phyloP scores from a whole-genome alignment of 805 yeast species.

The Wickerhamomyces chambardii region DNA sequence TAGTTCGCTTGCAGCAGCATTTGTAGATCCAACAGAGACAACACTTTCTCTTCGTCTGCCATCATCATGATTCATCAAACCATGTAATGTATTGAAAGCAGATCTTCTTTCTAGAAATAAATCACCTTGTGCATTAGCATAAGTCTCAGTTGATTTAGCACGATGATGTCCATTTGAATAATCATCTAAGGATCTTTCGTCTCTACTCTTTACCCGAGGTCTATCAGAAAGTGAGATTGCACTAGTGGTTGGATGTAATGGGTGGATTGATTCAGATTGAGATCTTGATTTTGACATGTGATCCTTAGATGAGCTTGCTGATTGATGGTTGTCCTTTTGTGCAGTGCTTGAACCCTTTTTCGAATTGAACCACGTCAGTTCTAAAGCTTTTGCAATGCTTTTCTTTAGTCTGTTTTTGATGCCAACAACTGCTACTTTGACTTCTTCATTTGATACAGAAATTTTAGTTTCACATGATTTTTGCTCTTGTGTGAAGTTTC shows the following conservation, averaged over 20 bases:
- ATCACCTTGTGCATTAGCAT: constrained; percentile 22
- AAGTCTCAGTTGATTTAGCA: constrained; percentile 16
- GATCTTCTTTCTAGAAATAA: constrained; percentile 16
- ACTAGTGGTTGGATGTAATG: neutral
- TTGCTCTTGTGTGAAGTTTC: constrained; percentile 14
- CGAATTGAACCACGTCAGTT: constrained; percentile 11
- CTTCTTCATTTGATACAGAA: constrained; percentile 56
- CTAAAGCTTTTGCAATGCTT: constrained; percentile 17
- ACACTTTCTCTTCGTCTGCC: constrained; percentile 10
- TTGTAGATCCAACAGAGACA: constrained; percentile 1
- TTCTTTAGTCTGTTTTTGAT: constrained; percentile 52
- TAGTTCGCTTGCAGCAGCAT: constrained; percentile 2
- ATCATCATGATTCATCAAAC: constrained; percentile 14
- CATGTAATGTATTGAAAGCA: constrained; percentile 15
- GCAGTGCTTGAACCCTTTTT: neutral
- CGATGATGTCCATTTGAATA: constrained; percentile 7
- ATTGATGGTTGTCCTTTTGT: too few relatives aligned
- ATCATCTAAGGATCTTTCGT: neutral
- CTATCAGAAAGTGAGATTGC: neutral
- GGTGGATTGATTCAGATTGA: neutral
- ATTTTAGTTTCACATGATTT: constrained; percentile 26
- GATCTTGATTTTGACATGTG: too few relatives aligned
- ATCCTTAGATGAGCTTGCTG: neutral
- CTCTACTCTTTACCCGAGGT: neutral
- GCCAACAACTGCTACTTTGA: constrained; percentile 76